phyloP scores from a whole-genome alignment of 345 rosid species.

The Euphorbia peplus region DNA sequence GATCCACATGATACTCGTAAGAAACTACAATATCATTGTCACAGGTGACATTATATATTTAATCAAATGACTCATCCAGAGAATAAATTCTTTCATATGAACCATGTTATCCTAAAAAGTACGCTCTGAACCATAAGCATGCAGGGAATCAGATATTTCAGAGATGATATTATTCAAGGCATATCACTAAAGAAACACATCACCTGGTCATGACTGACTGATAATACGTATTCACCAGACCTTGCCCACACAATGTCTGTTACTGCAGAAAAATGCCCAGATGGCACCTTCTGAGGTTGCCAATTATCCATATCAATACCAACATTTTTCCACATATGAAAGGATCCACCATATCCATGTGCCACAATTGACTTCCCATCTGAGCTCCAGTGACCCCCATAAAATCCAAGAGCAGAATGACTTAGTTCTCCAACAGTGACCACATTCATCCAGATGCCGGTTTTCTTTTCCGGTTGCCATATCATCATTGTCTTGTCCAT shows the following conservation, averaged over 20 bases:
- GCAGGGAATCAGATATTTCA: background rate
- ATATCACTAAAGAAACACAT: conserved; percentile 3
- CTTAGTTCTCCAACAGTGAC: conserved; percentile 94
- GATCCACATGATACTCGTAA: too few relatives aligned
- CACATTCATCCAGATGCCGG: conserved; percentile 94
- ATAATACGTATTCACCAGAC: conserved; percentile 65
- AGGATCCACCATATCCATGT: conserved; percentile 93
- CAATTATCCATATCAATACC: conserved; percentile 63
- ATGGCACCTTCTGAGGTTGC: conserved; percentile 84
- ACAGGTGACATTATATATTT: background rate
- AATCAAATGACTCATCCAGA: background rate
- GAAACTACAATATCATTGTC: background rate
- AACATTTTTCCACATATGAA: conserved; percentile 81
- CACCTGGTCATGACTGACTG: conserved; percentile 97
- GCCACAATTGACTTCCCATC: conserved; percentile 68
- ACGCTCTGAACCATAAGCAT: conserved; percentile 1
- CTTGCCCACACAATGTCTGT: conserved; percentile 81
- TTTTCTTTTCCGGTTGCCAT: conserved; percentile 86
- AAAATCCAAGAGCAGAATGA: conserved; percentile 95
- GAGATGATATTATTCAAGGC: background rate
- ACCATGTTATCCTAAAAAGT: background rate
- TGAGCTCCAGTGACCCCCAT: conserved; percentile 94
- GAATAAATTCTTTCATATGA: background rate
- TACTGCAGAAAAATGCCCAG: conserved; percentile 86
- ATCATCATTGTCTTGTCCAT: conserved; percentile 99